phyloP scores from a whole-genome alignment of 2,329 filamentous ascomycete genomes.

The Colletotrichum lini region DNA sequence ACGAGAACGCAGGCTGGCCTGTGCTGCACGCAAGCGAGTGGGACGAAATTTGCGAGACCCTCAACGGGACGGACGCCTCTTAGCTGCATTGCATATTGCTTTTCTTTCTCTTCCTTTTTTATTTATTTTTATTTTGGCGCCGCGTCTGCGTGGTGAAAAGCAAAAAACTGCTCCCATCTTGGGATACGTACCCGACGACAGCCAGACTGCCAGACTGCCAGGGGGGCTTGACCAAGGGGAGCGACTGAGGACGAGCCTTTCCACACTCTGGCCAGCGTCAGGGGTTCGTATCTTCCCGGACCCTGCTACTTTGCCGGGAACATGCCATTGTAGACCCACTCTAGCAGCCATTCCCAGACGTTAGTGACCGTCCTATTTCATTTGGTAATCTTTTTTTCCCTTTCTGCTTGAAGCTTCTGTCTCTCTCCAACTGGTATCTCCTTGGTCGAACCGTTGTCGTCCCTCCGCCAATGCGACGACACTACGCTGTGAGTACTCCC shows the following conservation, averaged over 20 bases:
- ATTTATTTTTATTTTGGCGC: neutral
- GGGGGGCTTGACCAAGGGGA: neutral
- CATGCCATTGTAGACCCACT: conserved; percentile 34
- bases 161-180: neutral
- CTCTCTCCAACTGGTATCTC: neutral
- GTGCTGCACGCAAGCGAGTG: conserved; percentile 39
- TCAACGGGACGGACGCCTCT: conserved; percentile 10
- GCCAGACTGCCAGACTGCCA: conserved; percentile 2
- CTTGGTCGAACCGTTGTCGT: conserved; percentile 1
- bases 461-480: conserved; percentile 12
- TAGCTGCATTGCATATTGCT: conserved; percentile 16
- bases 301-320: conserved; percentile 39
- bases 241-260: conserved; percentile 35
- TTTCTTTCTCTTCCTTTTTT: neutral
- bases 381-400: conserved; percentile 20
- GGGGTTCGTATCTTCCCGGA: conserved; percentile 24
- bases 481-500: neutral
- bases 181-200: conserved; percentile 2
- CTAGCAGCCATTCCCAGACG: conserved; percentile 33
- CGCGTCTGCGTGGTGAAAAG: neutral
- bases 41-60: conserved; percentile 42
- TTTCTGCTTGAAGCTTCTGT: conserved; percentile 8
- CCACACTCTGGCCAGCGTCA: conserved; percentile 30
- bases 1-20: conserved; percentile 26
- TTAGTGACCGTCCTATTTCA: conserved; percentile 37